A percentile compares a stretch with the other conserved stretches of the same genome.
Evolutionary conservation across 2,329 filamentous ascomycete species (phyloP).

Genomic region (Gaeumannomyces tritici): DNA sequence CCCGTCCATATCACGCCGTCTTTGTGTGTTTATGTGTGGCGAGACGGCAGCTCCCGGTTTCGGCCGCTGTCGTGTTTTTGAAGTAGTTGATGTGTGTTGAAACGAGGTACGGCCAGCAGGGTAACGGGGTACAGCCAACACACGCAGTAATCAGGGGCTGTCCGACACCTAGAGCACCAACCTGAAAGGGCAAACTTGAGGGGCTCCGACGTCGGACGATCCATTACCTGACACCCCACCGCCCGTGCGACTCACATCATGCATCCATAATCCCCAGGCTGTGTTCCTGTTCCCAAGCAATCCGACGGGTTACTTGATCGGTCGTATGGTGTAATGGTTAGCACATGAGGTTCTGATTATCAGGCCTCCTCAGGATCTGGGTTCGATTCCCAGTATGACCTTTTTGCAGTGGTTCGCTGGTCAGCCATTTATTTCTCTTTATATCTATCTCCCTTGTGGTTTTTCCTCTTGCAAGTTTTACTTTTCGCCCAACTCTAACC

Average conservation of each 20-base stretch:
- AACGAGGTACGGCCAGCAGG: too few species aligned
- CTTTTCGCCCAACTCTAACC: too few species aligned
- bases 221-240: not conserved
- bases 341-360: not conserved
- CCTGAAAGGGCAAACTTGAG: too few species aligned
- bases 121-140: too few species aligned
- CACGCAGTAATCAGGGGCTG: too few species aligned
- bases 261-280: not conserved
- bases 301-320: not conserved
- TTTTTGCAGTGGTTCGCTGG: too few species aligned
- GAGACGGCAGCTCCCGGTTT: not conserved
- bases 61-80: not conserved
- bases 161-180: too few species aligned
- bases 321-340: not conserved
- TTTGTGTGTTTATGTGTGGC: too few species aligned
- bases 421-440: not conserved
- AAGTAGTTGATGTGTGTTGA: too few species aligned
- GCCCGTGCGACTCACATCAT: not conserved
- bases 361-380: not conserved
- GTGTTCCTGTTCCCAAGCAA: not conserved
- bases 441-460: not conserved
- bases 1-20: too few species aligned
- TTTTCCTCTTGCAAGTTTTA: not conserved
- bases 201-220: too few species aligned
- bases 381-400: not conserved